phyloP scores from a whole-genome alignment of 768 basidiomycete species.

The Mycena metata region DNA sequence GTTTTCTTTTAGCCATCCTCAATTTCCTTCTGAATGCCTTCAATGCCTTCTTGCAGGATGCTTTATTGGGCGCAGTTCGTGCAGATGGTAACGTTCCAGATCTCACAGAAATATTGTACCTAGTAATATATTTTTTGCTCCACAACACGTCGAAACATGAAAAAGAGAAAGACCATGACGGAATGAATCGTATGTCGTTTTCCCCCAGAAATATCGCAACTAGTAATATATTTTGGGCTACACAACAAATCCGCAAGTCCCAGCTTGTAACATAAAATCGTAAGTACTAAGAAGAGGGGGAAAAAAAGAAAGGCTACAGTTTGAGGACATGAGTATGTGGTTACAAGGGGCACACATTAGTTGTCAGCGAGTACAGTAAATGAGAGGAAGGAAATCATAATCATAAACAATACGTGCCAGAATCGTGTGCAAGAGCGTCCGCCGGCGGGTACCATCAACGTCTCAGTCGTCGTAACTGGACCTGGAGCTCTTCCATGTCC shows the following conservation, averaged over 20 bases:
- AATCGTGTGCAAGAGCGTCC: background rate
- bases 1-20: background rate
- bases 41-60: slow-evolving; percentile 5
- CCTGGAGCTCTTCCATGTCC: slow-evolving; percentile 43
- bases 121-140: slow-evolving; percentile 18
- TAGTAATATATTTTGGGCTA: slow-evolving; percentile 18
- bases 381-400: slow-evolving; percentile 6
- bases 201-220: background rate
- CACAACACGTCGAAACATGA: too few species aligned
- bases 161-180: too few species aligned
- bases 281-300: background rate
- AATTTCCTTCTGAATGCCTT: background rate
- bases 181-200: too few species aligned
- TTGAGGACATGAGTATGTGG: background rate
- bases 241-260: slow-evolving; percentile 20
- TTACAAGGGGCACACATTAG: slow-evolving; percentile 20
- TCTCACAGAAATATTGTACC: background rate
- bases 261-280: slow-evolving; percentile 14
- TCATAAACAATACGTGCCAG: slow-evolving; percentile 4
- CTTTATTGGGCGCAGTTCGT: background rate
- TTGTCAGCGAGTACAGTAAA: slow-evolving; percentile 11
- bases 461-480: slow-evolving; percentile 26
- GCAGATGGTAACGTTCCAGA: background rate
- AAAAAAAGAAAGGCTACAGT: slow-evolving; percentile 30
- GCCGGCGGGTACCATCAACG: slow-evolving; percentile 10